A percentile compares a stretch with the other conserved stretches of the same genome.
These are phyloP conservation scores for Scutellaria galericulata DNA, from an alignment of 257 asterid genomes.

Conservation along the genomic window DNA sequence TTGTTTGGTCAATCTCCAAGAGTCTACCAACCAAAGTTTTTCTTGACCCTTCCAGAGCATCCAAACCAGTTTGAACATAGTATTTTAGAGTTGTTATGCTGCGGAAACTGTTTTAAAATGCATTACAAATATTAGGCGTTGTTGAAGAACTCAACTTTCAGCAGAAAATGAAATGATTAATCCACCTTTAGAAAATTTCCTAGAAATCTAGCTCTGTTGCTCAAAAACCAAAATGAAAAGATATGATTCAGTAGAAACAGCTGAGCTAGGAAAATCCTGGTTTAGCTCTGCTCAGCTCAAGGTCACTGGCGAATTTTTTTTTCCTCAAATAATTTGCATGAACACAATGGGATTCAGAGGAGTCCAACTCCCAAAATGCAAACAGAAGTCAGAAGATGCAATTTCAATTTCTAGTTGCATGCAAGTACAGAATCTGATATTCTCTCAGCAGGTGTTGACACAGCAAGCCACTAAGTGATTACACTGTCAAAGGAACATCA, in stretches of 20 bases:
- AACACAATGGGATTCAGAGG: neutral
- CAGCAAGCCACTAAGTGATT: constrained; percentile 15
- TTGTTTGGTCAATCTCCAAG: constrained; percentile 77
- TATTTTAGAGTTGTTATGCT: constrained; percentile 73
- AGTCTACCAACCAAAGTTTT: constrained; percentile 70
- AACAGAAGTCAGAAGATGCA: constrained; percentile 1
- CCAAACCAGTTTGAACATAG: constrained; percentile 86
- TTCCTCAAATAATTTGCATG: constrained; percentile 2
- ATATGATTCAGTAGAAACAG: constrained; percentile 3
- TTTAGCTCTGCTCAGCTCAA: constrained; percentile 19
- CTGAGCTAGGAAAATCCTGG: constrained; percentile 6
- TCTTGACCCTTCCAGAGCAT: constrained; percentile 81
- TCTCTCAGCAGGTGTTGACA: constrained; percentile 7
- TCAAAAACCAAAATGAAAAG: neutral
- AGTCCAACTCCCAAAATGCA: constrained; percentile 10
- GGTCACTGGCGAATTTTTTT: neutral
- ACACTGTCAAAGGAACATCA: neutral
- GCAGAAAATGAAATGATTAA: neutral
- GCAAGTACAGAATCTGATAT: neutral
- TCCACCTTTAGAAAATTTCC: constrained; percentile 3
- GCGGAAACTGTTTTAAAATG: constrained; percentile 67
- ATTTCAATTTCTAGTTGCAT: constrained; percentile 5
- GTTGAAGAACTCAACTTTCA: constrained; percentile 28
- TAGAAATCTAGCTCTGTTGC: constrained; percentile 20
- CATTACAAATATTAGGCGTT: constrained; percentile 23